phyloP scores from a whole-genome alignment of 441 rosid species.

The Arabidopsis hybrid region DNA sequence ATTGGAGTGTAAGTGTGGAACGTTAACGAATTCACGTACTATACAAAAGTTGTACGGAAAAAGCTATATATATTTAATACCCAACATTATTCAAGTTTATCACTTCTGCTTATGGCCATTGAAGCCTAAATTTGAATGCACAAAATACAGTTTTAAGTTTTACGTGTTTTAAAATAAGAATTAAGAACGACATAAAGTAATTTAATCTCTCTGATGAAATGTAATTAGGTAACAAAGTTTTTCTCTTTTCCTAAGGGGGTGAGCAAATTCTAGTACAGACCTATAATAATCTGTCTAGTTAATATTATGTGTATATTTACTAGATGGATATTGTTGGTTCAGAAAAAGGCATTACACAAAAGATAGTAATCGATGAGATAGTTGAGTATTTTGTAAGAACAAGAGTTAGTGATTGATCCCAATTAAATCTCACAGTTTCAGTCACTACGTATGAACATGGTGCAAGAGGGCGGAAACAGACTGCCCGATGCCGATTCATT shows the following conservation, averaged over 20 bases:
- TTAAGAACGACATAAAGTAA: too few relatives aligned
- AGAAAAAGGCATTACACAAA: background rate
- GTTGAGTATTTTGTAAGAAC: background rate
- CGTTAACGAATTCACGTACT: slow-evolving; percentile 6
- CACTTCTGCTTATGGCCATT: background rate
- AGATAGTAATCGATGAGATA: background rate
- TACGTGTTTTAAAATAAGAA: background rate
- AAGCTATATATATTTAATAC: background rate
- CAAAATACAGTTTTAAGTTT: background rate
- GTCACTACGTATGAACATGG: too few relatives aligned
- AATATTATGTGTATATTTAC: too few relatives aligned
- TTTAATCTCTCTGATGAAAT: background rate
- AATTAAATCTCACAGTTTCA: too few relatives aligned
- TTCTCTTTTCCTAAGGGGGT: background rate
- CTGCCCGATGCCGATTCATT: too few relatives aligned
- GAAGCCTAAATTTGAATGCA: background rate
- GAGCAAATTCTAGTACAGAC: background rate
- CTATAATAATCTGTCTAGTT: background rate
- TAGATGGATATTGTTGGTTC: background rate
- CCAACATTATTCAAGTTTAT: background rate
- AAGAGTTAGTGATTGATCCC: too few relatives aligned
- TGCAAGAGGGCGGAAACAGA: too few relatives aligned
- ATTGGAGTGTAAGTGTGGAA: background rate
- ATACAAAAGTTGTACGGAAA: background rate
- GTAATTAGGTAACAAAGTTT: background rate